These are phyloP conservation scores for Asterella californica DNA, from an alignment of 225 moss, liverwort and hornwort species.

Conservation along the genomic window DNA sequence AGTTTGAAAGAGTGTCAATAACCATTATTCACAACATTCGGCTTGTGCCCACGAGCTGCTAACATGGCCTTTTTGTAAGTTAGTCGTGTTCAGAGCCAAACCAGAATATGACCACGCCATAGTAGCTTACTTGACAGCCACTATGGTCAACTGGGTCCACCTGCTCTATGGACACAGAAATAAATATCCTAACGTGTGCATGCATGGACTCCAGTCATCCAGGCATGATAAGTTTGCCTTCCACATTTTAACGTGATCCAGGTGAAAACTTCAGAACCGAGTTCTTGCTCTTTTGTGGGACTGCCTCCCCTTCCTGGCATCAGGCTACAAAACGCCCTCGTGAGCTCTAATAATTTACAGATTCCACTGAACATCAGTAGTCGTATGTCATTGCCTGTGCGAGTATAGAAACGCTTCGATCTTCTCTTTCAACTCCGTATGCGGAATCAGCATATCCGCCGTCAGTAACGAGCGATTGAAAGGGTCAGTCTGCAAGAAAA, in stretches of 20 bases:
- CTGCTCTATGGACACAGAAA: conserved; percentile 8
- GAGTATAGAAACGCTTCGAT: conserved; percentile 75
- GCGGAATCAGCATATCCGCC: conserved; percentile 86
- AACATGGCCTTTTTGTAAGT: conserved; percentile 10
- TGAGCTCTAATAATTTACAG: conserved; percentile 30
- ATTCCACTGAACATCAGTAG: neutral
- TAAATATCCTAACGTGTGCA: conserved; percentile 5
- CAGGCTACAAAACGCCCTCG: conserved; percentile 8
- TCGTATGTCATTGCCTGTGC: conserved; percentile 47
- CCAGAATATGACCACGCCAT: neutral
- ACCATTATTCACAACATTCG: conserved; percentile 32
- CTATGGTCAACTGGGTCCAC: conserved; percentile 1
- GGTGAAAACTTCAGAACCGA: conserved; percentile 11
- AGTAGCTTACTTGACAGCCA: neutral
- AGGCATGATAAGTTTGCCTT: neutral
- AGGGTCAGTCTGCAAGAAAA: conserved; percentile 84
- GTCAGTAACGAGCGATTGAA: conserved; percentile 95
- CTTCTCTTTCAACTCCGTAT: conserved; percentile 65
- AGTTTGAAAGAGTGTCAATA: conserved; percentile 22
- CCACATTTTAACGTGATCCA: conserved; percentile 4
- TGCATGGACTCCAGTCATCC: neutral
- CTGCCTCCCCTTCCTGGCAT: conserved; percentile 1
- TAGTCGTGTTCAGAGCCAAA: conserved; percentile 17
- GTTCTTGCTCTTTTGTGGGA: neutral
- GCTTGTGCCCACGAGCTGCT: conserved; percentile 20